These are phyloP conservation scores for Wickerhamomyces mucosus DNA, from an alignment of 805 yeast genomes.

Conservation along the genomic window DNA sequence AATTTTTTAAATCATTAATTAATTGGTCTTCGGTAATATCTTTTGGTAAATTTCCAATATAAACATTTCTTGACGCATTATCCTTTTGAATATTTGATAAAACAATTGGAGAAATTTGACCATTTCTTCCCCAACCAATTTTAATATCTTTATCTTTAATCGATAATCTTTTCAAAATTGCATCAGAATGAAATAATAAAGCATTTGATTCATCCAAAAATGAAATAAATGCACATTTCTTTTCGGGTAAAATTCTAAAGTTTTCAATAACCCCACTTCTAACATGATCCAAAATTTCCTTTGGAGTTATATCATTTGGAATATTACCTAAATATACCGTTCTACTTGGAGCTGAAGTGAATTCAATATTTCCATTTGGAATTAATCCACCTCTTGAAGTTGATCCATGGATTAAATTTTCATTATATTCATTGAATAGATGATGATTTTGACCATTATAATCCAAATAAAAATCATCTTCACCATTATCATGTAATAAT, in stretches of 20 bases:
- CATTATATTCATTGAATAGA: not conserved
- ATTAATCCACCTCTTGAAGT: not conserved
- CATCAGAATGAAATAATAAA: slow-evolving; percentile 85
- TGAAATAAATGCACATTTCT: slow-evolving; percentile 83
- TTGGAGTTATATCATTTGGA: slow-evolving; percentile 71
- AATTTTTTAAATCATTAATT: slow-evolving; percentile 53
- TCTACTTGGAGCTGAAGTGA: slow-evolving; percentile 54
- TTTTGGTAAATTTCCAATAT: slow-evolving; percentile 70
- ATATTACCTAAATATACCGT: slow-evolving; percentile 87
- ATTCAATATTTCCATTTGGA: slow-evolving; percentile 12
- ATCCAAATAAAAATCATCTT: slow-evolving; percentile 5
- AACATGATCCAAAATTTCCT: slow-evolving; percentile 81
- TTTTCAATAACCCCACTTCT: slow-evolving; percentile 84
- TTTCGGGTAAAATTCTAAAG: slow-evolving; percentile 68
- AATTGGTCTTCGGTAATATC: slow-evolving; percentile 60
- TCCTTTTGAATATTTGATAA: slow-evolving; percentile 69
- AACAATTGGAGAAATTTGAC: slow-evolving; percentile 66
- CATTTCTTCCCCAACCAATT: slow-evolving; percentile 89
- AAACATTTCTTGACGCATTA: slow-evolving; percentile 91
- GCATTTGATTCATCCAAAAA: slow-evolving; percentile 88
- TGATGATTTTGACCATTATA: not conserved
- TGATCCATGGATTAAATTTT: not conserved
- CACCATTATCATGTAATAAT: not conserved
- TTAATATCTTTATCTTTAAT: slow-evolving; percentile 76
- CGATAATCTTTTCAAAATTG: slow-evolving; percentile 71